Evolutionary conservation across 2,329 filamentous ascomycete species (phyloP).

Genomic region (Scedosporium dehoogii): DNA sequence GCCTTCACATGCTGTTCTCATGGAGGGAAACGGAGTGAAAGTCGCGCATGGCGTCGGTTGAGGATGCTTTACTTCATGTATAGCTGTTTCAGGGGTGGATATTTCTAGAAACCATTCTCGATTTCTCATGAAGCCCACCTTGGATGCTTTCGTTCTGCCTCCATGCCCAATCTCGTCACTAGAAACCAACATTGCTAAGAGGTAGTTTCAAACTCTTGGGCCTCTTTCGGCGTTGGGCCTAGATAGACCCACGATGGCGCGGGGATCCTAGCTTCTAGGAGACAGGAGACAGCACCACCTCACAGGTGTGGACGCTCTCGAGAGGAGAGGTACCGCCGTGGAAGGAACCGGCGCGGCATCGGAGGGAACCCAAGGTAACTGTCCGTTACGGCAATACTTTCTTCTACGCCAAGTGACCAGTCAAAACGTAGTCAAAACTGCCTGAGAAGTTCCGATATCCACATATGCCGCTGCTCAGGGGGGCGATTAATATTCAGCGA

Average conservation of each 20-base stretch:
- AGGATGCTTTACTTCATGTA: no score
- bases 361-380: neutral
- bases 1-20: no score
- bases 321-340: no score
- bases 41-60: no score
- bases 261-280: neutral
- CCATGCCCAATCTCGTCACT: no score
- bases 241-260: neutral
- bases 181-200: neutral
- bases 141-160: no score
- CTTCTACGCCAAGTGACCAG: neutral
- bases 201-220: neutral
- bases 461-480: neutral
- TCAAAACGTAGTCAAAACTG: neutral
- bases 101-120: no score
- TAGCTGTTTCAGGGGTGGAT: no score
- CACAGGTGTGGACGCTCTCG: neutral
- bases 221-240: neutral
- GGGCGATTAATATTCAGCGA: neutral
- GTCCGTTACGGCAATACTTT: neutral
- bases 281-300: neutral
- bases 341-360: no score
- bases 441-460: neutral
- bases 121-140: no score
- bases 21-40: no score